Evolutionary conservation across 441 rosid genomes (phyloP).

Genomic region (Adansonia gregorii): DNA sequence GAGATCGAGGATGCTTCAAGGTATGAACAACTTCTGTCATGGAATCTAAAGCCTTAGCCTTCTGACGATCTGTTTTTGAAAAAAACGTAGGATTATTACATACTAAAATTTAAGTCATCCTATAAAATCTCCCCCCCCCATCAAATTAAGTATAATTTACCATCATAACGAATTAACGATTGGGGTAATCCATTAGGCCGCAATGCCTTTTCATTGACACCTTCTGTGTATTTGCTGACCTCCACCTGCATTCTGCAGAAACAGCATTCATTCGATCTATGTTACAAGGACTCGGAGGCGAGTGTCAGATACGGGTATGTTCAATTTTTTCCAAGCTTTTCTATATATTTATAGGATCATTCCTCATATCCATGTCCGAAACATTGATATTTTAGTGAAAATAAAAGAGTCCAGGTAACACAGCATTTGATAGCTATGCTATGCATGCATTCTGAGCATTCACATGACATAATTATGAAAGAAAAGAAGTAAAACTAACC

Average conservation of each 20-base stretch:
- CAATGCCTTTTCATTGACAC: conserved; percentile 67
- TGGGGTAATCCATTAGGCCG: conserved; percentile 91
- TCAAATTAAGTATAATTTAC: conserved; percentile 38
- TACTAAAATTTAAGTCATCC: conserved; percentile 6
- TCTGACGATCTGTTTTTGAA: conserved; percentile 69
- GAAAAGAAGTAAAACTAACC: conserved; percentile 46
- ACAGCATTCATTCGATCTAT: not conserved
- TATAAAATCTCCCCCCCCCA: too few relatives aligned
- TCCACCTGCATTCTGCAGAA: conserved; percentile 93
- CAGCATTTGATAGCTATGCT: not conserved
- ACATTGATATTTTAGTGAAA: too few relatives aligned
- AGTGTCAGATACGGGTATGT: too few relatives aligned
- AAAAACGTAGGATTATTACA: conserved; percentile 13
- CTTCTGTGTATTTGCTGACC: conserved; percentile 97
- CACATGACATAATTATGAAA: conserved; percentile 15
- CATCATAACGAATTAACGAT: conserved; percentile 91
- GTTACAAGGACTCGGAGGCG: too few relatives aligned
- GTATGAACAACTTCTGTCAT: conserved; percentile 90
- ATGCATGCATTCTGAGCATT: not conserved
- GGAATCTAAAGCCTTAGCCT: conserved; percentile 73
- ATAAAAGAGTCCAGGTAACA: not conserved
- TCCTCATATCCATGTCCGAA: too few relatives aligned
- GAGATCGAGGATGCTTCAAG: conserved; percentile 60
- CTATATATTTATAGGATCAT: too few relatives aligned
- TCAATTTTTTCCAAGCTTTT: too few relatives aligned